A percentile compares a stretch with the other conserved stretches of the same genome.
Conservation (phyloP, 2,329 filamentous ascomycete genomes). For the Colletotrichum lini region DNA sequence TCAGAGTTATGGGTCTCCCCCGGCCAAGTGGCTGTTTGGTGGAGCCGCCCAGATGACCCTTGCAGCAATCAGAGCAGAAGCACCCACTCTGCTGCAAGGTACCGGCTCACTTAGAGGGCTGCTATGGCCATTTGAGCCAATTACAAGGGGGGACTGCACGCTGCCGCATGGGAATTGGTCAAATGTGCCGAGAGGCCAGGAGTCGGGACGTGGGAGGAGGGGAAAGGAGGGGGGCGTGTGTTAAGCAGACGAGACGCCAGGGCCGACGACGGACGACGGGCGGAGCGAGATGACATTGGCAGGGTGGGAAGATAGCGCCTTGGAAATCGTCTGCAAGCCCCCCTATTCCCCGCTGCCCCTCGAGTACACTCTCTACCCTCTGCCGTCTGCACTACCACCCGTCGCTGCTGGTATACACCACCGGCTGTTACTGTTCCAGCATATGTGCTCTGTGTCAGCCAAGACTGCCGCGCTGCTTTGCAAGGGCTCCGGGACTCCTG, state of each 20-base stretch:
- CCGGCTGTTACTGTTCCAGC: constrained; percentile 18
- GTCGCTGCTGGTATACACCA: neutral
- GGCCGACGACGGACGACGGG: neutral
- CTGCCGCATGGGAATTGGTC: constrained; percentile 29
- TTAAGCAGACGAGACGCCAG: constrained; percentile 20
- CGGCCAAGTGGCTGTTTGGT: constrained; percentile 39
- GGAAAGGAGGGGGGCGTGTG: constrained; percentile 19
- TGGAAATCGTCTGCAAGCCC: constrained; percentile 21
- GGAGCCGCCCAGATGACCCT: constrained; percentile 34
- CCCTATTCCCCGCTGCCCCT: constrained; percentile 15
- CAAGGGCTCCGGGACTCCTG: neutral
- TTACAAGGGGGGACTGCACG: neutral
- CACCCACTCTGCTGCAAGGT: constrained; percentile 41
- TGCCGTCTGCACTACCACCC: neutral
- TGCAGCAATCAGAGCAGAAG: constrained; percentile 42
- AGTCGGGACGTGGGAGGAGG: constrained; percentile 22
- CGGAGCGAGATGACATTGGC: constrained; percentile 7
- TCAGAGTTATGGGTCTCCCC: constrained; percentile 39
- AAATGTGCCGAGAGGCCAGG: constrained; percentile 7
- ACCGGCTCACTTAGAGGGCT: constrained; percentile 35
- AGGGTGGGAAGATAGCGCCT: neutral
- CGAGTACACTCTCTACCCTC: neutral
- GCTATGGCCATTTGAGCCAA: constrained; percentile 6
- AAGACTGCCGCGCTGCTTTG: constrained; percentile 32
- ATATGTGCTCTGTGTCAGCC: constrained; percentile 12